These are phyloP conservation scores for Cyclotella atomus DNA, from an alignment of 108 stramenopile genomes.

Conservation along the genomic window DNA sequence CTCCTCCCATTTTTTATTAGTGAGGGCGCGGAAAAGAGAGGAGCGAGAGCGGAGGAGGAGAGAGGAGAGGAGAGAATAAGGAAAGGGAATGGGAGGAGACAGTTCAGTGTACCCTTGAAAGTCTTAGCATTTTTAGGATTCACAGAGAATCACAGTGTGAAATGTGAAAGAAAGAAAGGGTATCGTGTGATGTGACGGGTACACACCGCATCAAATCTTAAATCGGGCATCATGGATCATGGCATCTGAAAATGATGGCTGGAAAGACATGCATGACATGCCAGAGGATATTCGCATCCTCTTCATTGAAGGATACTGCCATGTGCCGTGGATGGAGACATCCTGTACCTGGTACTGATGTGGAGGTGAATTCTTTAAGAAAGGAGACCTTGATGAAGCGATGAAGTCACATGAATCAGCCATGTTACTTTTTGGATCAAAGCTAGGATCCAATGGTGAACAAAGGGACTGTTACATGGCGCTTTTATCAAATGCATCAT, in stretches of 20 bases:
- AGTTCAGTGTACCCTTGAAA: too few relatives aligned
- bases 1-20: conserved; percentile 85
- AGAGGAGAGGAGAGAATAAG: too few relatives aligned
- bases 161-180: too few relatives aligned
- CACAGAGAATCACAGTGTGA: too few relatives aligned
- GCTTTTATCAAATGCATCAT: conserved; percentile 5
- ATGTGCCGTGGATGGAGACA: conserved; percentile 28
- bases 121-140: too few relatives aligned
- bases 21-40: not conserved
- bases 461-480: conserved; percentile 5
- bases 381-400: conserved; percentile 5
- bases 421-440: not conserved
- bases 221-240: too few relatives aligned
- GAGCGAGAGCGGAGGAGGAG: not conserved
- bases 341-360: not conserved
- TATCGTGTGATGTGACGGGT: too few relatives aligned
- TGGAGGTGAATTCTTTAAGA: not conserved
- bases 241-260: too few relatives aligned
- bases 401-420: not conserved
- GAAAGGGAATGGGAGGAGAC: too few relatives aligned
- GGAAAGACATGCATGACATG: conserved; percentile 12
- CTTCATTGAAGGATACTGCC: conserved; percentile 34
- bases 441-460: conserved; percentile 4
- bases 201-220: too few relatives aligned
- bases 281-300: conserved; percentile 20